Evolutionary conservation across 768 basidiomycete genomes (phyloP).

Genomic region (Mycena leptocephala): DNA sequence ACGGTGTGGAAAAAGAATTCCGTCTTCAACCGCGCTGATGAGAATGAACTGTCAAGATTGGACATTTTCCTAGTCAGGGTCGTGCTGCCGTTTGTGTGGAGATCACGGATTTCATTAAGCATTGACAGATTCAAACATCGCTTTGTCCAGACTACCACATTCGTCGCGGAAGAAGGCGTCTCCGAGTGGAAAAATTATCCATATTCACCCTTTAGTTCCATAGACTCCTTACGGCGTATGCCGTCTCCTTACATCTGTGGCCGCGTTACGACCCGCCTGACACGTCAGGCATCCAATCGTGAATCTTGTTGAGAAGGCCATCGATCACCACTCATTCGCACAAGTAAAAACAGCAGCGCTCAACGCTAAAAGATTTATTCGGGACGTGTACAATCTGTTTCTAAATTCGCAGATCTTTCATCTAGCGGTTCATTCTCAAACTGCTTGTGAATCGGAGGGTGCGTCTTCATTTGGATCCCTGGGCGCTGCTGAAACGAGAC

Average conservation of each 20-base stretch:
- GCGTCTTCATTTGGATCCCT: neutral
- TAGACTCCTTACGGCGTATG: conserved; percentile 10
- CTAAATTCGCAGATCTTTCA: conserved; percentile 43
- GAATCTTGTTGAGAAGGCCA: conserved; percentile 1
- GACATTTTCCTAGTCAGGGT: neutral
- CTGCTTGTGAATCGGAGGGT: neutral
- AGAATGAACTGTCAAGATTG: neutral
- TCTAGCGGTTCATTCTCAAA: neutral
- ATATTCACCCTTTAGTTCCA: neutral
- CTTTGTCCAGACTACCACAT: neutral
- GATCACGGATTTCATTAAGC: no score
- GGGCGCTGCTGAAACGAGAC: neutral
- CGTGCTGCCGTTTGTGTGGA: no score
- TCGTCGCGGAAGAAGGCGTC: conserved; percentile 22
- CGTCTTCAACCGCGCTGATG: neutral
- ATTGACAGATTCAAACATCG: neutral
- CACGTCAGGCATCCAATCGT: conserved; percentile 1
- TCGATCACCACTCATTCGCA: neutral
- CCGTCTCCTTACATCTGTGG: neutral
- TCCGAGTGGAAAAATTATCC: neutral
- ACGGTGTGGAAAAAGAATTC: neutral
- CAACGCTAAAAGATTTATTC: conserved; percentile 42
- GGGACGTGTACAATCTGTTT: conserved; percentile 33
- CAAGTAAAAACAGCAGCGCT: conserved; percentile 8
- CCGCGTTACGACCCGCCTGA: neutral